Evolutionary conservation across 2,329 filamentous ascomycete species (phyloP).

Genomic region (Penicillium fuscoglaucum): DNA sequence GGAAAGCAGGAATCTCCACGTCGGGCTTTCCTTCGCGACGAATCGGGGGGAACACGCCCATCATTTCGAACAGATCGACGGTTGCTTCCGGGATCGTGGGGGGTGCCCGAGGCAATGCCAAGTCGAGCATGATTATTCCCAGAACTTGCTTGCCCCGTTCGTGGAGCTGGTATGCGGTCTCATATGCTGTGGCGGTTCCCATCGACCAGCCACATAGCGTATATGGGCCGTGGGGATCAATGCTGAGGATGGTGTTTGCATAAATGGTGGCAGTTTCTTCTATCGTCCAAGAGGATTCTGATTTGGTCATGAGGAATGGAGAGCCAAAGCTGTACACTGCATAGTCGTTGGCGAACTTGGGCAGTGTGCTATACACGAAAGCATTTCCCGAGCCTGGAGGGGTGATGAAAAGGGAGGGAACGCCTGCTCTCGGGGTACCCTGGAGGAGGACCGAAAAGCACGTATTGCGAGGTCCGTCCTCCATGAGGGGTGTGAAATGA

Average conservation of each 20-base stretch:
- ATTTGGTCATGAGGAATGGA: slow-evolving; percentile 17
- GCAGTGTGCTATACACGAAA: slow-evolving; percentile 7
- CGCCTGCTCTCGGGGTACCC: slow-evolving; percentile 7
- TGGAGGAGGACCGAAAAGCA: slow-evolving; percentile 12
- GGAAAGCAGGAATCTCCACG: slow-evolving; percentile 12
- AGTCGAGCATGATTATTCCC: slow-evolving; percentile 7
- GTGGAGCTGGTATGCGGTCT: slow-evolving; percentile 8
- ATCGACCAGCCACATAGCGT: slow-evolving; percentile 16
- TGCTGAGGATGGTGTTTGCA: slow-evolving; percentile 10
- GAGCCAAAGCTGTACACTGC: slow-evolving; percentile 15
- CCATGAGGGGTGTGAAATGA: background rate
- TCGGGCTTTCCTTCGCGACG: slow-evolving; percentile 11
- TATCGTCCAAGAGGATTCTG: slow-evolving; percentile 12
- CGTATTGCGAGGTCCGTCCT: background rate
- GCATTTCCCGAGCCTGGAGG: slow-evolving; percentile 16
- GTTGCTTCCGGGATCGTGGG: slow-evolving; percentile 3
- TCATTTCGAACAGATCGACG: slow-evolving; percentile 12
- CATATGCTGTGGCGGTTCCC: slow-evolving; percentile 11
- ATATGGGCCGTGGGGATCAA: slow-evolving; percentile 12
- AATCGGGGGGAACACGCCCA: slow-evolving; percentile 12
- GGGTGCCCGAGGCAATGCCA: background rate
- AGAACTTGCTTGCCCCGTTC: slow-evolving; percentile 9
- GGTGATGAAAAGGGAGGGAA: slow-evolving; percentile 10
- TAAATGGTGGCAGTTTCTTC: slow-evolving; percentile 13
- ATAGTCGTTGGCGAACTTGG: slow-evolving; percentile 11